phyloP scores from a whole-genome alignment of 495 filamentous ascomycete species.

The Amniculicola lignicola region DNA sequence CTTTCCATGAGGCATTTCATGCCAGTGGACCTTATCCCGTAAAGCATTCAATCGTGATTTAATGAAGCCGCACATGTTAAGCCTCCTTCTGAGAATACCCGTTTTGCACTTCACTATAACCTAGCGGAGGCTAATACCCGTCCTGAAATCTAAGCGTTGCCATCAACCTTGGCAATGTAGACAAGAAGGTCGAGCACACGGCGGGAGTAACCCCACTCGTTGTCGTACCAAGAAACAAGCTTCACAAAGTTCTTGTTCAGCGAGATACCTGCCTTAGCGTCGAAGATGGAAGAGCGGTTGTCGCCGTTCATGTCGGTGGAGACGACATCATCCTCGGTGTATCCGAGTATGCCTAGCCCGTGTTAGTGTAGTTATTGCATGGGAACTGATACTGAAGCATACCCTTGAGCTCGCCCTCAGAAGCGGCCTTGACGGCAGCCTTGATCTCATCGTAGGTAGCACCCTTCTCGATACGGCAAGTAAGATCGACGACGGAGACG shows the following conservation, averaged over 20 bases:
- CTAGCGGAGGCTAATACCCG: too few relatives aligned
- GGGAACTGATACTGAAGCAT: conserved; percentile 32
- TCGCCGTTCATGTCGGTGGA: conserved; percentile 92
- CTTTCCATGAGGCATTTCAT: too few relatives aligned
- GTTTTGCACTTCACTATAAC: too few relatives aligned
- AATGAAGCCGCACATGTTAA: too few relatives aligned
- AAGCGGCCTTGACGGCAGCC: conserved; percentile 80
- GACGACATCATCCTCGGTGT: conserved; percentile 97
- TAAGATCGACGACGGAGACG: conserved; percentile 98
- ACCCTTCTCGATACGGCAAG: conserved; percentile 84
- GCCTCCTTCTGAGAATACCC: too few relatives aligned
- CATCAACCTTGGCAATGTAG: conserved; percentile 89
- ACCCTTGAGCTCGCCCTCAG: conserved; percentile 84
- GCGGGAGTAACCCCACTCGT: conserved; percentile 95
- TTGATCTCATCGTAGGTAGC: conserved; percentile 95
- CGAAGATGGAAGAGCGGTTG: conserved; percentile 92
- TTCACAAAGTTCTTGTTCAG: conserved; percentile 99
- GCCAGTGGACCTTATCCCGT: too few relatives aligned
- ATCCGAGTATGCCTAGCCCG: conserved; percentile 71
- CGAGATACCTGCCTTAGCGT: conserved; percentile 98
- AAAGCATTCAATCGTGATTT: too few relatives aligned
- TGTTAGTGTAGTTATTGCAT: conserved; percentile 37
- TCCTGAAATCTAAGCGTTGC: conserved; percentile 42
- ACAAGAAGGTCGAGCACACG: conserved; percentile 94
- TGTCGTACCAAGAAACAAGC: conserved; percentile 98